Percentiles rank a stretch among this genome's conserved stretches.
phyloP scores from a whole-genome alignment of 2,329 filamentous ascomycete genomes.

The Claviceps quebecensis region DNA sequence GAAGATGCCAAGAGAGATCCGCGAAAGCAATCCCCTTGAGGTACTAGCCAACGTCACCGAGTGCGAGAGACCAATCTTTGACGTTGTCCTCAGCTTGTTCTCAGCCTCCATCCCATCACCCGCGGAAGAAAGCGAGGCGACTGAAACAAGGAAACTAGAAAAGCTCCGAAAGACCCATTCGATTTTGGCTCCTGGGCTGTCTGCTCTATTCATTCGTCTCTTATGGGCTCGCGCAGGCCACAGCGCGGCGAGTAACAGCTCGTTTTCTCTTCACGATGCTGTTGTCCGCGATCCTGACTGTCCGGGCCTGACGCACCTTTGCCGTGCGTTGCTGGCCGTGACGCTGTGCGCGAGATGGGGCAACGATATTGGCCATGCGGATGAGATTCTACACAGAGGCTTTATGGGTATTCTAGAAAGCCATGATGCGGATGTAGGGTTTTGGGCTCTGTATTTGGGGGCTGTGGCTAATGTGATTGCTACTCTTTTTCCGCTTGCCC shows the following conservation, averaged over 20 bases:
- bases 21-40: constrained; percentile 50
- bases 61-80: constrained; percentile 17
- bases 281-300: constrained; percentile 52
- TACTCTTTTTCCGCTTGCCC: constrained; percentile 27
- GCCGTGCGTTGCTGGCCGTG: constrained; percentile 57
- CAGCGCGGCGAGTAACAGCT: constrained; percentile 40
- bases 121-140: constrained; percentile 8
- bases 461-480: constrained; percentile 30
- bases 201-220: constrained; percentile 30
- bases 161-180: constrained; percentile 24
- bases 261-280: constrained; percentile 58
- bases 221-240: constrained; percentile 39
- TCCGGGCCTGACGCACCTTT: constrained; percentile 61
- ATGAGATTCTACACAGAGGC: constrained; percentile 27
- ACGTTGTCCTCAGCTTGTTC: constrained; percentile 25
- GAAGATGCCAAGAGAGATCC: constrained; percentile 43
- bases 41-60: constrained; percentile 16
- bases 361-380: constrained; percentile 38
- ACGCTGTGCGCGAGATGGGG: constrained; percentile 64
- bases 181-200: constrained; percentile 28
- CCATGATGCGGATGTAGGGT: constrained; percentile 25
- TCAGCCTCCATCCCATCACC: constrained; percentile 26
- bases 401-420: constrained; percentile 28
- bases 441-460: constrained; percentile 42
- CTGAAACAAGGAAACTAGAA: too few species aligned